Conservation (phyloP, 2,329 filamentous ascomycete species). For the Teratosphaeria pseudoeucalypti region DNA sequence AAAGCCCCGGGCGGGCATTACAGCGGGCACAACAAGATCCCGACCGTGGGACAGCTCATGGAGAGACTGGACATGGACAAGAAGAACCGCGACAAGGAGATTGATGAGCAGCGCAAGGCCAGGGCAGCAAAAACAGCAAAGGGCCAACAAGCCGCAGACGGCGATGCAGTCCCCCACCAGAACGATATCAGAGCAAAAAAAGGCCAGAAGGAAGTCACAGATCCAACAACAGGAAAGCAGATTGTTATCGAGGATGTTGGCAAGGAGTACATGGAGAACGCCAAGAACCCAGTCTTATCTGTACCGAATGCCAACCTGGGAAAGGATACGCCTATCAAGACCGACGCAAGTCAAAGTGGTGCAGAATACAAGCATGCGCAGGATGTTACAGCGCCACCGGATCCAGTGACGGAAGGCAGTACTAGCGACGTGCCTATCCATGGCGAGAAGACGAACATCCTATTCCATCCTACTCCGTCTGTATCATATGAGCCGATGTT, state of each 20-base stretch:
- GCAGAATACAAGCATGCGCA: conserved; percentile 76
- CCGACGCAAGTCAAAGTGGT: conserved; percentile 58
- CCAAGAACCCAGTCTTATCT: conserved; percentile 65
- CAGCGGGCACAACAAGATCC: conserved; percentile 72
- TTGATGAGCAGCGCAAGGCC: conserved; percentile 54
- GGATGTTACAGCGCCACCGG: conserved; percentile 82
- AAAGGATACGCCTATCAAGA: conserved; percentile 62
- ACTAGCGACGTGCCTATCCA: conserved; percentile 93
- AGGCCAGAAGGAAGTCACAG: conserved; percentile 56
- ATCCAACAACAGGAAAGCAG: conserved; percentile 78
- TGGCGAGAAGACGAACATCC: conserved; percentile 90
- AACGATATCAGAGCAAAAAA: conserved; percentile 36
- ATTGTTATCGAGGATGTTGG: conserved; percentile 78
- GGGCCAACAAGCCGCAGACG: conserved; percentile 20
- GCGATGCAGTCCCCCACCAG: conserved; percentile 37
- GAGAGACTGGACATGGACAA: conserved; percentile 71
- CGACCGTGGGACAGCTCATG: conserved; percentile 78
- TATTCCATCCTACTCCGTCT: conserved; percentile 89
- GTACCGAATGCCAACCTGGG: conserved; percentile 84
- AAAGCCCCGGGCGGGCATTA: conserved; percentile 56
- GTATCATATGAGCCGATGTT: conserved; percentile 88
- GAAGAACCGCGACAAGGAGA: conserved; percentile 58
- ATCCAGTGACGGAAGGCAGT: conserved; percentile 67
- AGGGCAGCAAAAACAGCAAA: conserved; percentile 61
- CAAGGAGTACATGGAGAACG: conserved; percentile 56